Conservation (phyloP, 805 yeast genomes). For the Metschnikowia shivogae region DNA sequence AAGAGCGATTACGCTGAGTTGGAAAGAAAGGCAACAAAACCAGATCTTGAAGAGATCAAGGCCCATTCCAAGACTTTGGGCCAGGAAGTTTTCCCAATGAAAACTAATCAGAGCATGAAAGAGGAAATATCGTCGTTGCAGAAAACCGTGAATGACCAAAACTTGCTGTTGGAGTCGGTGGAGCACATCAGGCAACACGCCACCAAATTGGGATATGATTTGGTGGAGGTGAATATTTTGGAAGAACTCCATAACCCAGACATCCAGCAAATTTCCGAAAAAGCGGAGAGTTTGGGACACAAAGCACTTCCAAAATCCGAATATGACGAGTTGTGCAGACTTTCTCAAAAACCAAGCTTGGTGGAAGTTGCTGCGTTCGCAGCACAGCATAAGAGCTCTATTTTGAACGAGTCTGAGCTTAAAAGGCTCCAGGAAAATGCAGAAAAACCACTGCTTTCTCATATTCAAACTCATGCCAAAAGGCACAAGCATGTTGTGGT, state of each 20-base stretch:
- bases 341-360: constrained; percentile 14
- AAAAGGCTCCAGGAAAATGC: constrained; percentile 7
- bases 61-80: constrained; percentile 1
- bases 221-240: constrained; percentile 5
- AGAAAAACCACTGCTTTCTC: constrained; percentile 10
- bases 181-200: constrained; percentile 4
- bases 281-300: constrained; percentile 14
- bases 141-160: neutral
- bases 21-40: constrained; percentile 14
- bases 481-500: constrained; percentile 8
- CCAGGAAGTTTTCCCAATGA: neutral
- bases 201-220: neutral
- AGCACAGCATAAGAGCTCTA: constrained; percentile 5
- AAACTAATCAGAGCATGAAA: constrained; percentile 13
- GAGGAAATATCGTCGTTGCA: neutral
- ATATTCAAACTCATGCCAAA: constrained; percentile 10
- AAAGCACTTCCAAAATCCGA: constrained; percentile 6
- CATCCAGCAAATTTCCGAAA: constrained; percentile 2
- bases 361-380: constrained; percentile 10
- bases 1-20: constrained; percentile 5
- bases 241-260: constrained; percentile 12
- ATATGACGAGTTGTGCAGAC: constrained; percentile 6
- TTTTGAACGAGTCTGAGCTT: constrained; percentile 7
- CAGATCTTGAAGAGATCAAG: constrained; percentile 6
- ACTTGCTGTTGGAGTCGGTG: constrained; percentile 12